Evolutionary conservation across 257 asterid genomes (phyloP).

Genomic region (Nicotiana paniculata): DNA sequence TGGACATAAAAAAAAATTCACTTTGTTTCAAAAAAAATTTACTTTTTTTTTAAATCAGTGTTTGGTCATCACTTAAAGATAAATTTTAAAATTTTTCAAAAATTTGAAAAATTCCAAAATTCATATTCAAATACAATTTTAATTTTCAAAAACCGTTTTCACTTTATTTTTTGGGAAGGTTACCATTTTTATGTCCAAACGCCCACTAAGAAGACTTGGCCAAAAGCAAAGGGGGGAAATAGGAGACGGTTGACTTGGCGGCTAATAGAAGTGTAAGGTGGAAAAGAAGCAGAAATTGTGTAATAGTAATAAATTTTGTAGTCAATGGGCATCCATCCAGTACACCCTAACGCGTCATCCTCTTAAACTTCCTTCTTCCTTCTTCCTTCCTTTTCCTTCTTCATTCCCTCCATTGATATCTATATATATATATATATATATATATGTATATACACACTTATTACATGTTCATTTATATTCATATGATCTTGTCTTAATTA

Average conservation of each 20-base stretch:
- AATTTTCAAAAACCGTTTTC: no score
- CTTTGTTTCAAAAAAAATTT: no score
- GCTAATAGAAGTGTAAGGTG: neutral
- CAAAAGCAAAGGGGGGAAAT: neutral
- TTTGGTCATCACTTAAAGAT: no score
- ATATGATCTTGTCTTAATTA: neutral
- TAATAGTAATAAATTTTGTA: neutral
- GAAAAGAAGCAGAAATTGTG: neutral
- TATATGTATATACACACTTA: neutral
- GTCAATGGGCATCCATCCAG: neutral
- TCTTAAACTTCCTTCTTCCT: constrained; percentile 1
- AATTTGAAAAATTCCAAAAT: no score
- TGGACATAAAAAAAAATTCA: no score
- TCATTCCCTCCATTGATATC: neutral
- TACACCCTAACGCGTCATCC: neutral
- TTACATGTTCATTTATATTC: no score
- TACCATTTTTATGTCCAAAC: no score
- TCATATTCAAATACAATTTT: no score
- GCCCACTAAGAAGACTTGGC: neutral
- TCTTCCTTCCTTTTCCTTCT: neutral
- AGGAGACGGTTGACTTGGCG: neutral
- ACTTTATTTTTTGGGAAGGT: no score
- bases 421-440: neutral
- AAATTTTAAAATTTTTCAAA: no score
- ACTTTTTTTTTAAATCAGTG: no score